Conservation (phyloP, 139 green algal species). For the Asterochloris sp. region DNA sequence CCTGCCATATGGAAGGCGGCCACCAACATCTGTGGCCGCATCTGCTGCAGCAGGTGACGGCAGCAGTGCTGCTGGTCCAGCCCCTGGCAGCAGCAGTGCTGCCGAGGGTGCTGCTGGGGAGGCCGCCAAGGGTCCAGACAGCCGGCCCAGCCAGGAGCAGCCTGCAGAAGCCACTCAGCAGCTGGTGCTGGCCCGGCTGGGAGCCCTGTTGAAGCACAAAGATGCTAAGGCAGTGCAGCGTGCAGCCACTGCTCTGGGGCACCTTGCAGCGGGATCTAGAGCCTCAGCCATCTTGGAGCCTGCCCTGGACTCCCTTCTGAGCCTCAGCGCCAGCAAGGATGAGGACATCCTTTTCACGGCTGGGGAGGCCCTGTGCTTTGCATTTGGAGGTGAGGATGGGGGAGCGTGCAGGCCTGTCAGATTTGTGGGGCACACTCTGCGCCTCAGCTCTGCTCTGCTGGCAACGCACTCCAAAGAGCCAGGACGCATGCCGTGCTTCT, state of each 20-base stretch:
- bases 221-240: slow-evolving; percentile 29
- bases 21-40: not conserved
- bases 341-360: slow-evolving; percentile 74
- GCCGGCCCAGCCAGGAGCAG: not conserved
- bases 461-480: too few relatives aligned
- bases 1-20: not conserved
- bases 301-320: slow-evolving; percentile 40
- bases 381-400: slow-evolving; percentile 56
- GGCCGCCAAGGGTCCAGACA: not conserved
- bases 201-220: slow-evolving; percentile 21
- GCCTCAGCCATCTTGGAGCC: slow-evolving; percentile 18
- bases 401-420: not conserved
- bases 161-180: not conserved
- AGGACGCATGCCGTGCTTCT: not conserved
- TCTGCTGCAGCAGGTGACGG: not conserved
- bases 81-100: not conserved
- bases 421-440: too few relatives aligned
- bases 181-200: slow-evolving; percentile 10
- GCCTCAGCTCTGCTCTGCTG: too few relatives aligned
- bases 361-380: slow-evolving; percentile 76
- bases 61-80: not conserved
- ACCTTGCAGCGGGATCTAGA: not conserved
- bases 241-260: slow-evolving; percentile 3
- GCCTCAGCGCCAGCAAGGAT: slow-evolving; percentile 37
- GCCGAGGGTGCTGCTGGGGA: not conserved